A percentile compares a stretch with the other conserved stretches of the same genome.
These are phyloP conservation scores for Neonectria coccinea DNA, from an alignment of 2,329 filamentous ascomycete species.

Conservation along the genomic window DNA sequence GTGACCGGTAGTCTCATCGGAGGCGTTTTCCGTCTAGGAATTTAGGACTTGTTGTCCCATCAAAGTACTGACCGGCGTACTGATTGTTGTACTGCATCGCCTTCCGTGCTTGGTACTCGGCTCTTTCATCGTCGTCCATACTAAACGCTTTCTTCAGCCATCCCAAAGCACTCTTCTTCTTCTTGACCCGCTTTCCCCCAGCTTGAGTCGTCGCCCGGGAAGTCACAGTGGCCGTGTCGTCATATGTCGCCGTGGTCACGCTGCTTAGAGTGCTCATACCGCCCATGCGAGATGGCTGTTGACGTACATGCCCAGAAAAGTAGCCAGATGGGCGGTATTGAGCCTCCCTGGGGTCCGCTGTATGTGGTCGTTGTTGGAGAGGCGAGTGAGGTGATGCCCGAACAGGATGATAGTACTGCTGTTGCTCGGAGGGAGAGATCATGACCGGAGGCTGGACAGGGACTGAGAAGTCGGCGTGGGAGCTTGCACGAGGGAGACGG, in stretches of 20 bases:
- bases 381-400: slow-evolving; percentile 73
- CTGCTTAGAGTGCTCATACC: slow-evolving; percentile 69
- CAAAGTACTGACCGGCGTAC: slow-evolving; percentile 64
- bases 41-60: slow-evolving; percentile 60
- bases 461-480: slow-evolving; percentile 46
- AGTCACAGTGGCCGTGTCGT: slow-evolving; percentile 49
- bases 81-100: slow-evolving; percentile 58
- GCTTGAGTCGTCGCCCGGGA: slow-evolving; percentile 46
- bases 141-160: slow-evolving; percentile 77
- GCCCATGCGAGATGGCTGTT: slow-evolving; percentile 65
- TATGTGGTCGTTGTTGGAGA: slow-evolving; percentile 70
- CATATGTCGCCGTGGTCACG: slow-evolving; percentile 60
- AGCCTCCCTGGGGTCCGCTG: slow-evolving; percentile 53
- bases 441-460: slow-evolving; percentile 42
- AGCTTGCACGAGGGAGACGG: slow-evolving; percentile 50
- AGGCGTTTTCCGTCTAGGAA: slow-evolving; percentile 69
- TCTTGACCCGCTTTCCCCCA: slow-evolving; percentile 64
- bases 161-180: slow-evolving; percentile 75
- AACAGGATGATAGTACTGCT: slow-evolving; percentile 71
- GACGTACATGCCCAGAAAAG: slow-evolving; percentile 57
- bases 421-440: slow-evolving; percentile 53
- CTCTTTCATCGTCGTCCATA: slow-evolving; percentile 72
- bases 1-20: slow-evolving; percentile 34
- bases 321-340: slow-evolving; percentile 48
- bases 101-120: slow-evolving; percentile 68